phyloP scores from a whole-genome alignment of 371 early-diverging fungal species.

The Mortierella sp. region DNA sequence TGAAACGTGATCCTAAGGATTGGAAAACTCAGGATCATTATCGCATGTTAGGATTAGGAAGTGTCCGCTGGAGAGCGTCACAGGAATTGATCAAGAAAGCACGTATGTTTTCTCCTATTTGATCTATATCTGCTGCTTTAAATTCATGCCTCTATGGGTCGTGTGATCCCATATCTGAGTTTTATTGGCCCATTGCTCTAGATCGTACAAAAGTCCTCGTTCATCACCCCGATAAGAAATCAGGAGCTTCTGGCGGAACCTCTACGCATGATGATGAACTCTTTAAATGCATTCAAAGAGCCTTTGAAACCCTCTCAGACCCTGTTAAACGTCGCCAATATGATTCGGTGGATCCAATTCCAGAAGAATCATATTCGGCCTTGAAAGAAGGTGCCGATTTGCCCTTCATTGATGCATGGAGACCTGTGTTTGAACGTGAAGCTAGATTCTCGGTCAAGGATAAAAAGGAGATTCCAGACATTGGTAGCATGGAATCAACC shows the following conservation, averaged over 20 bases:
- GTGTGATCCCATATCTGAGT: neutral
- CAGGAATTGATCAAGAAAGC: conserved; percentile 84
- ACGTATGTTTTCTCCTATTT: conserved; percentile 34
- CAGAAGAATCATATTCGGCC: conserved; percentile 71
- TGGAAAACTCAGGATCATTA: conserved; percentile 95
- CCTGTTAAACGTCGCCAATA: conserved; percentile 93
- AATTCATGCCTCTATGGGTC: neutral
- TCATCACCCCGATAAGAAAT: conserved; percentile 94
- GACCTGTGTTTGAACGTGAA: conserved; percentile 92
- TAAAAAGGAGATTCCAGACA: conserved; percentile 79
- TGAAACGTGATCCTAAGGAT: conserved; percentile 80
- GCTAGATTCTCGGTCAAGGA: conserved; percentile 84
- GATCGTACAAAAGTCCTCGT: conserved; percentile 86
- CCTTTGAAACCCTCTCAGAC: conserved; percentile 94
- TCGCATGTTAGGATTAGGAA: conserved; percentile 84
- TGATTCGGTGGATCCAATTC: conserved; percentile 93
- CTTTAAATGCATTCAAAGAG: conserved; percentile 99
- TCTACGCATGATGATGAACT: conserved; percentile 84
- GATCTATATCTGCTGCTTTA: neutral
- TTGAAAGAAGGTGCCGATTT: conserved; percentile 82
- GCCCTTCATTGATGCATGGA: conserved; percentile 88
- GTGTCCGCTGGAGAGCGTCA: conserved; percentile 83
- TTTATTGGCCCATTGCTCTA: conserved; percentile 43
- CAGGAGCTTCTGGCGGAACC: conserved; percentile 56
- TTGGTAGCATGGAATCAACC: conserved; percentile 82